Base-by-base conservation (phyloP, 495 filamentous ascomycete genomes). In the Cladorrhinum samala region DNA sequence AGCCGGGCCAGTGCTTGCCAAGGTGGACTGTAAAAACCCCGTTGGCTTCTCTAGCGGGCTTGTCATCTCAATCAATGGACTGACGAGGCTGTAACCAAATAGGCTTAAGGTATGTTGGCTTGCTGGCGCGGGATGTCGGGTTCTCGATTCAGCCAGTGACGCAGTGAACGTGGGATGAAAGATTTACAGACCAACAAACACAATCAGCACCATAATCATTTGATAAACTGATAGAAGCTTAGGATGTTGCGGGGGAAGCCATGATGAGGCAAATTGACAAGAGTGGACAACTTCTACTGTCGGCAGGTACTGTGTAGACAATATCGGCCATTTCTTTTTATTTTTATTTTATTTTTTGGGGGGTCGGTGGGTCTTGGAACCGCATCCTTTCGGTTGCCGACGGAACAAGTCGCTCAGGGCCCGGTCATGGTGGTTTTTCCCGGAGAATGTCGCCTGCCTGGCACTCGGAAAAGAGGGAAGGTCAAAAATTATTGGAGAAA, bases 61-160 rank as follows among this genome's bases (percentile, higher is more conserved):
- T 61, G 58, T 49, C 45, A 50, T 27, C 48, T 50, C 50, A 55
- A 55, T 53, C 47, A 27, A 58, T 55, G 51, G 60, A 57, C 49
- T 50, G 44, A 50, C 52, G 58, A 61, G 58, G 58, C 58, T 64
- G 55, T 60, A 50, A 47, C 42, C 51, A 47, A 54, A 61, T 56
- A 59, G 55, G 55, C 44, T 57, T 49, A 47, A 44, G 45, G 42
- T 61, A 53, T 52, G 19, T 20, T 43, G 47, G 50, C 24, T 50
- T 23, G 36, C 38, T 55, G 24, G 56, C 56, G 62, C 43, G 62
- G 62, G 60, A 63, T 66, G 57, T 60, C 51, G 17, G 50, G 18
- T 7, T 33, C 44, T 23, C 52, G 46, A 51, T 52, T 41, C 42
- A 46, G 23, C n/a, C 49, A 14, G 46, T 21, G 44, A 36, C 19